Evolutionary conservation across 1,284 basidiomycete species (phyloP).

Genomic region (Sporisorium exsertum): DNA sequence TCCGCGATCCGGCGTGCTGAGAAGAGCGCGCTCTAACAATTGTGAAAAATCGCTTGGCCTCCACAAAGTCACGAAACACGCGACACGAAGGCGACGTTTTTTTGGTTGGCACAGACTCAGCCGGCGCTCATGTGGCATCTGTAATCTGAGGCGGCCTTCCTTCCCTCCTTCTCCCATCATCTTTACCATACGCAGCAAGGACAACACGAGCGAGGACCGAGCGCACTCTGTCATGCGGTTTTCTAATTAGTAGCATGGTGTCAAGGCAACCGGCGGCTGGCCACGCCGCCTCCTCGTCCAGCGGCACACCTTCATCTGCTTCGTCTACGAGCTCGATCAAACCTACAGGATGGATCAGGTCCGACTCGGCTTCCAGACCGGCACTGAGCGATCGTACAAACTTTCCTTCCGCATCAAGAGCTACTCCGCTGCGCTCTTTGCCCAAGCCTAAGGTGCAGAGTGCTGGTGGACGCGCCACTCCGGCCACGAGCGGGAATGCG

Average conservation of each 20-base stretch:
- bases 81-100: conserved; percentile 3
- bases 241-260: conserved; percentile 3
- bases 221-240: not conserved
- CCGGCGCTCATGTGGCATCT: not conserved
- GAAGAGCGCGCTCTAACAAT: not conserved
- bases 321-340: conserved; percentile 28
- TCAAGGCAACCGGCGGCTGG: conserved; percentile 12
- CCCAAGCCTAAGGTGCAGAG: conserved; percentile 2
- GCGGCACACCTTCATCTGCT: conserved; percentile 5
- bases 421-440: conserved; percentile 4
- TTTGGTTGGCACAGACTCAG: not conserved
- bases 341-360: conserved; percentile 48
- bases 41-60: not conserved
- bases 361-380: conserved; percentile 20
- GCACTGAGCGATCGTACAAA: conserved; percentile 27
- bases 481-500: not conserved
- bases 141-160: not conserved
- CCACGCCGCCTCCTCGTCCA: conserved; percentile 4
- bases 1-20: too few relatives aligned
- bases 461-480: conserved; percentile 5
- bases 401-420: conserved; percentile 8
- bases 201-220: not conserved
- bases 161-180: not conserved
- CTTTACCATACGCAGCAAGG: not conserved
- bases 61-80: conserved; percentile 16